A percentile compares a stretch with the other conserved stretches of the same genome.
Evolutionary conservation across 1,284 basidiomycete genomes (phyloP).

Genomic region (Cutaneotrichosporon daszewskae): DNA sequence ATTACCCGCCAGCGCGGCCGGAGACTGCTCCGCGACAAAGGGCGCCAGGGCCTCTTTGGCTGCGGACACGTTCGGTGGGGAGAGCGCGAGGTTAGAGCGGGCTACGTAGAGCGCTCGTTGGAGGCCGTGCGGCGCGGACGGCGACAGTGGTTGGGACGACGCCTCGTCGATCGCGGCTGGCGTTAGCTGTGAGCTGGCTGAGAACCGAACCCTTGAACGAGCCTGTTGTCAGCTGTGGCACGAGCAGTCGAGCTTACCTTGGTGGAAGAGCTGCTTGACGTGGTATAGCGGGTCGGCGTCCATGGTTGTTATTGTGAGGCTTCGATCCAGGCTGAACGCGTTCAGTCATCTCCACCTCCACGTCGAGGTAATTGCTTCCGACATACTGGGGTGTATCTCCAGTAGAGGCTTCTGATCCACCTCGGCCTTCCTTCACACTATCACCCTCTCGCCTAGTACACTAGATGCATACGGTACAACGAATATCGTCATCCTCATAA

Average conservation of each 20-base stretch:
- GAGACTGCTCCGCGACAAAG: conserved; percentile 52
- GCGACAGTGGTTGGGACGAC: conserved; percentile 26
- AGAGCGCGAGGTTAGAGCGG: conserved; percentile 72
- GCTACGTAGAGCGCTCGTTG: conserved; percentile 66
- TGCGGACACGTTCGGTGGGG: conserved; percentile 56
- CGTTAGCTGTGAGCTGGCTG: background rate
- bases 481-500: no score
- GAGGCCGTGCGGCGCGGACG: conserved; percentile 38
- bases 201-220: conserved; percentile 40
- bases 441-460: no score
- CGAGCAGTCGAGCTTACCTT: conserved; percentile 52
- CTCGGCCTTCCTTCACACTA: no score
- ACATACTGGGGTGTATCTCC: no score
- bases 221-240: conserved; percentile 24
- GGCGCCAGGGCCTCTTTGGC: conserved; percentile 53
- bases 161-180: conserved; percentile 44
- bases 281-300: conserved; percentile 76
- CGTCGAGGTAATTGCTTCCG: no score
- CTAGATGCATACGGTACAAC: no score
- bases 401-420: no score
- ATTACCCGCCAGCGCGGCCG: conserved; percentile 63
- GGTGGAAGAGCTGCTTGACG: conserved; percentile 76
- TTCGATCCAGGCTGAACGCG: background rate
- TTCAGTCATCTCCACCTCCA: no score
- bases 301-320: conserved; percentile 49